These are phyloP conservation scores for Fusarium foetens DNA, from an alignment of 2,329 filamentous ascomycete genomes.

Conservation along the genomic window DNA sequence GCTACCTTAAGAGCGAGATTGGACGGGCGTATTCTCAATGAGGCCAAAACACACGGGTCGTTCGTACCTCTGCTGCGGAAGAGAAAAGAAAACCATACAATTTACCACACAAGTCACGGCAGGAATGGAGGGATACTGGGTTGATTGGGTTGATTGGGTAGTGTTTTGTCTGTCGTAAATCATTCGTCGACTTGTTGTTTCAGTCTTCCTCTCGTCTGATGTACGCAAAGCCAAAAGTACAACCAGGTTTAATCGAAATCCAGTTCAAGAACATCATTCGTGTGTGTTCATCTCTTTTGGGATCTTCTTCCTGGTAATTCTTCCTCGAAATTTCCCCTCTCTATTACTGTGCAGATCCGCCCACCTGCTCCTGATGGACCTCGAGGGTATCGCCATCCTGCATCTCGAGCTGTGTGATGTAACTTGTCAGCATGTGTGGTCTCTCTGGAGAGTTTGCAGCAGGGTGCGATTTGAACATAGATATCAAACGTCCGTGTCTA, in stretches of 20 bases:
- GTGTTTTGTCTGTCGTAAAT: slow-evolving; percentile 49
- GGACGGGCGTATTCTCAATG: not conserved
- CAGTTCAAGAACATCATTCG: slow-evolving; percentile 23
- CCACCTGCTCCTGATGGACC: slow-evolving; percentile 98
- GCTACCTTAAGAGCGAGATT: not conserved
- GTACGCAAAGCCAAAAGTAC: slow-evolving; percentile 37
- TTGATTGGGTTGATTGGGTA: slow-evolving; percentile 14
- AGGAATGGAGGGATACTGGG: not conserved
- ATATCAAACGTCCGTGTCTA: not conserved
- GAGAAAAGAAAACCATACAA: not conserved
- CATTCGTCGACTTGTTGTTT: slow-evolving; percentile 34
- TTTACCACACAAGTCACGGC: not conserved
- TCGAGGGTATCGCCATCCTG: slow-evolving; percentile 94
- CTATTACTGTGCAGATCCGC: slow-evolving; percentile 61
- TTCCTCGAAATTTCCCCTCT: not conserved
- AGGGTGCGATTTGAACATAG: not conserved
- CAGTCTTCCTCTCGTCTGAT: slow-evolving; percentile 33
- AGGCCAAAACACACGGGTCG: not conserved
- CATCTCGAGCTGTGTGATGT: slow-evolving; percentile 83
- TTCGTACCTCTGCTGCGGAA: not conserved
- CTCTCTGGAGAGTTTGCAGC: not conserved
- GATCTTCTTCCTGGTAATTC: not conserved
- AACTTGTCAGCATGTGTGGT: slow-evolving; percentile 16
- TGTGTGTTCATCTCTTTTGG: slow-evolving; percentile 13
- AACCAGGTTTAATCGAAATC: slow-evolving; percentile 22